phyloP scores from a whole-genome alignment of 257 asterid genomes.

The Jasminum sambac region DNA sequence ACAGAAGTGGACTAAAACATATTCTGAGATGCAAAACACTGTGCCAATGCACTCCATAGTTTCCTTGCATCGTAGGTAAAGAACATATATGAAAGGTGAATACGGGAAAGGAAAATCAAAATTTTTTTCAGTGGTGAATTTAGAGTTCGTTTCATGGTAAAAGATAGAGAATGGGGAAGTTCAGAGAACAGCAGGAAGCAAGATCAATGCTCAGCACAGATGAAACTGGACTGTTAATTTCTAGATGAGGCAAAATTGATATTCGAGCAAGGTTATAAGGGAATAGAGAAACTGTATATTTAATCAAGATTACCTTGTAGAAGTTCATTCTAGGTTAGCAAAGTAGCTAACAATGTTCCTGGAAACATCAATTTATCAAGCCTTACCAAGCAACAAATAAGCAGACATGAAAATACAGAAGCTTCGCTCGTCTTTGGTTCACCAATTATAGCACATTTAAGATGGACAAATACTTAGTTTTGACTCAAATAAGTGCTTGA shows the following conservation, averaged over 20 bases:
- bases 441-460: background rate
- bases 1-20: slow-evolving; percentile 2
- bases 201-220: background rate
- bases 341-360: background rate
- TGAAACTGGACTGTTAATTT: background rate
- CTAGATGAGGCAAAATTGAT: background rate
- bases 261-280: background rate
- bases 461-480: background rate
- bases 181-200: background rate
- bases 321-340: background rate
- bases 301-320: background rate
- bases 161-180: background rate
- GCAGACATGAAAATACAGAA: background rate
- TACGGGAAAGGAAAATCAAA: background rate
- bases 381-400: background rate
- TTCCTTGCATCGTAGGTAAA: background rate
- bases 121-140: background rate
- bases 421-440: background rate
- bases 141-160: background rate
- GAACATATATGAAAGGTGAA: background rate
- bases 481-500: background rate
- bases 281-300: background rate
- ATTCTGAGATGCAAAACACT: background rate
- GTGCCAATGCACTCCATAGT: background rate
- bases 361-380: background rate